Conservation (phyloP, 2,329 filamentous ascomycete genomes). For the Pyricularia grisea region DNA sequence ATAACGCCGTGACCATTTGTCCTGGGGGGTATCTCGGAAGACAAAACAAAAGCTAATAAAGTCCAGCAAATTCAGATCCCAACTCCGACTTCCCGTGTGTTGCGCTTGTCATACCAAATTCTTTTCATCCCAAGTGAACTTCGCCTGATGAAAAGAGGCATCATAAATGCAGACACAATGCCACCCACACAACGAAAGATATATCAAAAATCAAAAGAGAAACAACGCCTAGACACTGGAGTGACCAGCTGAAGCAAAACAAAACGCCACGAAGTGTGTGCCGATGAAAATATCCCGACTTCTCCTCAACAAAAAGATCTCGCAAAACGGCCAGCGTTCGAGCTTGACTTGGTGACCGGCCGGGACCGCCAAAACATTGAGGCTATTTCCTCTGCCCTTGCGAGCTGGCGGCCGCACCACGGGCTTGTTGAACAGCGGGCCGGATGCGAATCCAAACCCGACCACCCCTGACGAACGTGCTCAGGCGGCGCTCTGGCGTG, state of each 20-base stretch:
- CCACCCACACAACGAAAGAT: not conserved
- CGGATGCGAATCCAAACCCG: not conserved
- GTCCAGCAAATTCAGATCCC: not conserved
- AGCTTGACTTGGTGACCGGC: not conserved
- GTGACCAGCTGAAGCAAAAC: not conserved
- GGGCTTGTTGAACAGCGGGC: not conserved
- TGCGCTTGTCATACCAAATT: not conserved
- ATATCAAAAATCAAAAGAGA: not conserved
- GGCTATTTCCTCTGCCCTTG: not conserved
- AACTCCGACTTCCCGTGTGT: not conserved
- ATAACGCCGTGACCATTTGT: not conserved
- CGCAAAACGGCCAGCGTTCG: not conserved
- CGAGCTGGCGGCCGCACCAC: not conserved
- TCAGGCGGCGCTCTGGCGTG: not conserved
- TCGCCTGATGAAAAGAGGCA: not conserved
- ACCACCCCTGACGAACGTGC: not conserved
- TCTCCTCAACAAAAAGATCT: not conserved
- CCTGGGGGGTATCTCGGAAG: not conserved
- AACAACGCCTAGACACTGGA: not conserved
- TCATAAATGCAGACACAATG: not conserved
- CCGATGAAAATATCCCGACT: not conserved
- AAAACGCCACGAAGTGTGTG: not conserved
- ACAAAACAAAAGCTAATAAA: not conserved
- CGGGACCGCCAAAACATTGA: not conserved
- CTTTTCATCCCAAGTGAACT: not conserved